A percentile compares a stretch with the other conserved stretches of the same genome.
Conservation (phyloP, 2,329 filamentous ascomycete genomes). For the Botrytis aclada region DNA sequence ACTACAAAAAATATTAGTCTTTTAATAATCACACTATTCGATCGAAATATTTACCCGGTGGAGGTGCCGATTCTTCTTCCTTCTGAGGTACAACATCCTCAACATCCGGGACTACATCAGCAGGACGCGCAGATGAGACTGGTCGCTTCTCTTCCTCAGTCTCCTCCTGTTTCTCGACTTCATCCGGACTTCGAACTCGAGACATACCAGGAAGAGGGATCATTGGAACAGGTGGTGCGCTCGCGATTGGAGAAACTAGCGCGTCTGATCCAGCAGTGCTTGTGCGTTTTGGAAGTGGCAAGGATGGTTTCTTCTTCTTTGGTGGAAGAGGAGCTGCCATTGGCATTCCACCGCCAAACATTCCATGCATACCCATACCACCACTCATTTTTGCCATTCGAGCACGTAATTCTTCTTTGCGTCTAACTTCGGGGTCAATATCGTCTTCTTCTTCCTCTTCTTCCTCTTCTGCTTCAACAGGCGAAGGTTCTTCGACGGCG, state of each 20-base stretch:
- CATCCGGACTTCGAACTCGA: conserved; percentile 49
- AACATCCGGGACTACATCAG: conserved; percentile 51
- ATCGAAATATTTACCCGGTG: conserved; percentile 31
- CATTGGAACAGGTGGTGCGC: conserved; percentile 56
- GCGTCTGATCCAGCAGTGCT: conserved; percentile 44
- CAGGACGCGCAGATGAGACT: conserved; percentile 39
- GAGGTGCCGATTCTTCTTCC: conserved; percentile 37
- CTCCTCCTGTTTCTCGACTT: conserved; percentile 38
- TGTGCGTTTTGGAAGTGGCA: conserved; percentile 42
- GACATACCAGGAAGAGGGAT: conserved; percentile 73
- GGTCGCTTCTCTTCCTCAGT: conserved; percentile 50
- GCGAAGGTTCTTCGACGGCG: conserved; percentile 43
- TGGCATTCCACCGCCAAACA: conserved; percentile 76
- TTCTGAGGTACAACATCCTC: conserved; percentile 46
- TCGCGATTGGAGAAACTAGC: conserved; percentile 43
- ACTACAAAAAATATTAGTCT: conserved; percentile 26
- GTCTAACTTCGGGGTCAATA: conserved; percentile 79
- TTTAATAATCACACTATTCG: neutral
- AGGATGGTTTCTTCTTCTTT: conserved; percentile 55
- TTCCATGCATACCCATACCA: conserved; percentile 93
- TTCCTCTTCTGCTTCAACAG: conserved; percentile 50
- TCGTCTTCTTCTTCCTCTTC: conserved; percentile 80
- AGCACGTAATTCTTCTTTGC: conserved; percentile 83
- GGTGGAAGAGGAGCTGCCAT: conserved; percentile 50
- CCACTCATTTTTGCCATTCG: conserved; percentile 99